A percentile compares a stretch with the other conserved stretches of the same genome.
phyloP scores from a whole-genome alignment of 2,329 filamentous ascomycete genomes.

The Neocatenulostroma microsporum region DNA sequence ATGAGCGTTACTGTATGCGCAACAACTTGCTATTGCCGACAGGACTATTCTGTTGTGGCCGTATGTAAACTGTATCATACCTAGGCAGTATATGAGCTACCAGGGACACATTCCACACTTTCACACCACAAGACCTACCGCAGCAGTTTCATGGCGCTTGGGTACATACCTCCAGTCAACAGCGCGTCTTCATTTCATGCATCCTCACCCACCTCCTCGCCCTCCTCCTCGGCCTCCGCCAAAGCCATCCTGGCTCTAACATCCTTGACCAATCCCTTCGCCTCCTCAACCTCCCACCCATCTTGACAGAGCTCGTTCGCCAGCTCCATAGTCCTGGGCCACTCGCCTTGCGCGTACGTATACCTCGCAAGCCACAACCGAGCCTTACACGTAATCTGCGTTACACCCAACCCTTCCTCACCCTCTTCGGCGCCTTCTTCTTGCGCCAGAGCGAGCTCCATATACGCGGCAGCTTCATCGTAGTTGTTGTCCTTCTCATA shows the following conservation, averaged over 20 bases:
- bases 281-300: constrained; percentile 92
- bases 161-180: no score
- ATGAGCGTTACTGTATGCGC: no score
- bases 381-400: constrained; percentile 82
- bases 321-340: constrained; percentile 66
- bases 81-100: no score
- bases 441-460: constrained; percentile 91
- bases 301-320: constrained; percentile 92
- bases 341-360: constrained; percentile 69
- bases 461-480: constrained; percentile 79
- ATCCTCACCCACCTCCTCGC: constrained; percentile 1
- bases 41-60: no score
- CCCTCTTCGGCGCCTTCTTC: constrained; percentile 60
- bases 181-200: constrained; percentile 1
- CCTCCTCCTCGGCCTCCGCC: constrained; percentile 14
- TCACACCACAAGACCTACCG: no score
- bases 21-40: no score
- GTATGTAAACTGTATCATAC: no score
- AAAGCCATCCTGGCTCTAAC: constrained; percentile 63
- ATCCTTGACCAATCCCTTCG: constrained; percentile 84
- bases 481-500: constrained; percentile 74
- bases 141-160: no score
- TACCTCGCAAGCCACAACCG: constrained; percentile 86
- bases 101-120: no score
- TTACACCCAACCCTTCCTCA: constrained; percentile 65